Evolutionary conservation across 805 yeast genomes (phyloP), one percentile per base, ranked within the genome.

Genomic region (Schwanniomyces polymorphus): DNA sequence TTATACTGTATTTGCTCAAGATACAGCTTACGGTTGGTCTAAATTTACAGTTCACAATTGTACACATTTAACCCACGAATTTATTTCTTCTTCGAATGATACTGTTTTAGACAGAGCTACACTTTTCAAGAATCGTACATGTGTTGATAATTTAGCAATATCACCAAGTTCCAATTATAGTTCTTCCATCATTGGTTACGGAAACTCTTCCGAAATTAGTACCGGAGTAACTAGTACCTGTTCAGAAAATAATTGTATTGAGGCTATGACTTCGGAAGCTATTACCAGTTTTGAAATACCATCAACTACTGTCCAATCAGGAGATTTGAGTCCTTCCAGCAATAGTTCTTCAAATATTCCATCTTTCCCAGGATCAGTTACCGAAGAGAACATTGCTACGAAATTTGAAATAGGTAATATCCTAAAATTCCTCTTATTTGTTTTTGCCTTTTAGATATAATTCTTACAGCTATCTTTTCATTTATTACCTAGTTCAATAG

Each of bases 61-160:
- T 39, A 49, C 55, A n/a, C 55, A 51, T 38, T 38, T 51, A 23
- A 51, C 55, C 18, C 55, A 51, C 40, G 55, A 51, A 41, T 51
- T 51, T 38, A 45, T 51, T 18, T 40, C 50, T 9, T 51, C 55
- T 8, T 17, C 41, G 7, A 44, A 51, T 46, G 46, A 49, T 42
- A 33, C 50, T 16, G 55, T 51, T 18, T 47, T 51, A 46, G 55
- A 51, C 28, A 46, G 45, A n/a, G 55, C 55, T 21, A 51, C 55
- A 11, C 42, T 51, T 28, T 51, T 43, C 46, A 51, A 51, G 46
- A 43, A 38, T 17, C 44, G 47, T 37, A 21, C 23, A 5, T 21
- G 23, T 21, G 23, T 21, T 21, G 23, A 21, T 5, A 21, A 21
- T 21, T 21, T 21, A 21, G 23, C 23, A 21, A 4, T 21, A 21